These are phyloP conservation scores for Dactylonectria macrodidyma DNA, from an alignment of 2,329 filamentous ascomycete genomes.

Conservation along the genomic window DNA sequence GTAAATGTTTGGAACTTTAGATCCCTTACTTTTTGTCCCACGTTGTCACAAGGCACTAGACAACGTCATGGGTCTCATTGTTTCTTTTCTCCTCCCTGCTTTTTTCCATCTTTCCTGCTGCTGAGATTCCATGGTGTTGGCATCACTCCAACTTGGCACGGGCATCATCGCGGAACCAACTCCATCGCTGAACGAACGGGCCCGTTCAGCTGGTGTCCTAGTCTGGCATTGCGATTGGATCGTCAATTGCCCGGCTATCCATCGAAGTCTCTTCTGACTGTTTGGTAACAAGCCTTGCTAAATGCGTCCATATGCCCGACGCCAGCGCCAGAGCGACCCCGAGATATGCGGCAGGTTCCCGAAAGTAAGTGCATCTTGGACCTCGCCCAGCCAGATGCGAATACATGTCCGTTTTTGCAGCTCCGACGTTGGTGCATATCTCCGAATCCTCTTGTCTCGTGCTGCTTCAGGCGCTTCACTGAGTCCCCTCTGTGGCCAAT, in stretches of 20 bases:
- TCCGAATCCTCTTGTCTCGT: conserved; percentile 20
- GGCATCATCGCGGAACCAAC: conserved; percentile 10
- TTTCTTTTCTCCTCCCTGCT: conserved; percentile 2
- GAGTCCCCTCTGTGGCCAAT: not conserved
- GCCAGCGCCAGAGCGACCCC: conserved; percentile 14
- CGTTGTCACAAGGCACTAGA: conserved; percentile 11
- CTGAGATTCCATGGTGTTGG: not conserved
- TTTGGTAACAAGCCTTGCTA: conserved; percentile 27
- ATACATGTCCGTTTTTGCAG: conserved; percentile 12
- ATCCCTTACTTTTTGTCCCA: conserved; percentile 16
- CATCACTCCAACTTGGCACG: not conserved
- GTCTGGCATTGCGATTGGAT: conserved; percentile 20
- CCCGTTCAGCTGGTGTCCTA: conserved; percentile 10
- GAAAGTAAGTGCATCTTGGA: conserved; percentile 8
- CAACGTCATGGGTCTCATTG: conserved; percentile 19
- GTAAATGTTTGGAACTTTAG: not conserved
- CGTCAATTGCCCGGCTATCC: conserved; percentile 9
- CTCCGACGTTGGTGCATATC: conserved; percentile 12
- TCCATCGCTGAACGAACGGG: not conserved
- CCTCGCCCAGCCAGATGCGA: conserved; percentile 19
- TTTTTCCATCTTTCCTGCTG: not conserved
- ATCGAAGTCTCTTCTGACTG: conserved; percentile 5
- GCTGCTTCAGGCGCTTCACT: not conserved
- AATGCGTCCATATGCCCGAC: conserved; percentile 26
- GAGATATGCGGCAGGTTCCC: conserved; percentile 2